Evolutionary conservation across 257 asterid genomes (phyloP).

Genomic region (Capsicum chinense): DNA sequence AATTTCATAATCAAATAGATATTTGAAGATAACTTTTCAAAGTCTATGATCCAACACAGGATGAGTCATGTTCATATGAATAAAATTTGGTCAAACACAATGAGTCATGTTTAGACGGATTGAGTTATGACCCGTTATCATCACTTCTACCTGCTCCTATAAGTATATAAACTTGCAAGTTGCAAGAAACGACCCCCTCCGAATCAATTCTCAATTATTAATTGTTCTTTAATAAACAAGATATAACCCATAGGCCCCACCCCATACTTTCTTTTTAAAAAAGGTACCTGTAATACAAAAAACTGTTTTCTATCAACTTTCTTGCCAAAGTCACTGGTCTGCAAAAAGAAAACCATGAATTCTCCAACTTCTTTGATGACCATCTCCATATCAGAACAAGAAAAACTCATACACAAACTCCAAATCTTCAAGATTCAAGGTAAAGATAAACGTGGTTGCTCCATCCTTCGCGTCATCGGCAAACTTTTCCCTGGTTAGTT

Average conservation of each 20-base stretch:
- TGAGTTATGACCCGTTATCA: neutral
- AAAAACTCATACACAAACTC: constrained; percentile 56
- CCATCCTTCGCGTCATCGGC: constrained; percentile 66
- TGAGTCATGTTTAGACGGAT: neutral
- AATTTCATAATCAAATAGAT: too few species aligned
- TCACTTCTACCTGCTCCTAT: neutral
- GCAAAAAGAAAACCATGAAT: constrained; percentile 39
- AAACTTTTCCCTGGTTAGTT: constrained; percentile 77
- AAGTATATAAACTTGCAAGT: neutral
- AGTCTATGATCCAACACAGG: too few species aligned
- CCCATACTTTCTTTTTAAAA: neutral
- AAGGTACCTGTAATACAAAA: neutral
- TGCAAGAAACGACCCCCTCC: neutral
- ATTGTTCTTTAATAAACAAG: neutral
- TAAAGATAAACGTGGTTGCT: constrained; percentile 60
- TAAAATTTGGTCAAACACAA: neutral
- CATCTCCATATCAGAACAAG: constrained; percentile 50
- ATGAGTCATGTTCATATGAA: too few species aligned
- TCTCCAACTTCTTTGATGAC: constrained; percentile 31
- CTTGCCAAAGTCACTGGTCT: neutral
- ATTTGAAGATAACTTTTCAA: too few species aligned
- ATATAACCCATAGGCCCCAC: neutral
- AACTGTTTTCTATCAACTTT: constrained; percentile 6
- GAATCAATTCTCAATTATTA: neutral
- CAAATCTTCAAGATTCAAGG: constrained; percentile 77